Conservation (phyloP, 345 rosid species). For the Boechera stricta region DNA sequence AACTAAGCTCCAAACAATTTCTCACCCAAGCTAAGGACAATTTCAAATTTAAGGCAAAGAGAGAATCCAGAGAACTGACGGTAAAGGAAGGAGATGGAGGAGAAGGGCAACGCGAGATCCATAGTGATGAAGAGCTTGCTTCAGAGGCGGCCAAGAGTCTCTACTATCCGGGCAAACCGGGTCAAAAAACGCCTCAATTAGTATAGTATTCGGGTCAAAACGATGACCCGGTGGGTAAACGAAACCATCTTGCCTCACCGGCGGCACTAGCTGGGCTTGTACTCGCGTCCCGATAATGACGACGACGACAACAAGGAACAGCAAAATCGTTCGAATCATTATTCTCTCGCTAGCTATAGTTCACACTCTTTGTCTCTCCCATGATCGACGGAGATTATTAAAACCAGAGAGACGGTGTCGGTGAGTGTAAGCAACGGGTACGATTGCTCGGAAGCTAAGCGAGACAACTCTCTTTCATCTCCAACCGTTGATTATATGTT, state of each 20-base stretch:
- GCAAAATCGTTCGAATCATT: conserved; percentile 30
- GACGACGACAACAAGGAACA: conserved; percentile 18
- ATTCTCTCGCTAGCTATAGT: background rate
- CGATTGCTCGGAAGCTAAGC: conserved; percentile 36
- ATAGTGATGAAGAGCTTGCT: conserved; percentile 40
- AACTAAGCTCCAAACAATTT: background rate
- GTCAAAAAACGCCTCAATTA: conserved; percentile 44
- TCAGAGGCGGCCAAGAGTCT: conserved; percentile 45
- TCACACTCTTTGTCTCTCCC: conserved; percentile 18
- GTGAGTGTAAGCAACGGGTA: conserved; percentile 30
- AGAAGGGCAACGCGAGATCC: conserved; percentile 42
- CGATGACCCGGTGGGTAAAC: conserved; percentile 38
- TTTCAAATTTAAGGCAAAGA: background rate
- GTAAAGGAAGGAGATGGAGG: conserved; percentile 47
- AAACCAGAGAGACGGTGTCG: background rate
- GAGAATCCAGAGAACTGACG: conserved; percentile 35
- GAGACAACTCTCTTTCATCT: conserved; percentile 1
- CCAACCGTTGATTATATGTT: conserved; percentile 16
- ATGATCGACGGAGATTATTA: background rate
- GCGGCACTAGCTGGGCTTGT: conserved; percentile 37
- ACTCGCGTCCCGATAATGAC: background rate
- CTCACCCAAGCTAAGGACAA: background rate
- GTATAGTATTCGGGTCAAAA: conserved; percentile 39
- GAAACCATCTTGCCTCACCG: conserved; percentile 46
- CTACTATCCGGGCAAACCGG: conserved; percentile 46